Evolutionary conservation across 2,329 filamentous ascomycete genomes (phyloP).

Genomic region (Cercospora sojina): DNA sequence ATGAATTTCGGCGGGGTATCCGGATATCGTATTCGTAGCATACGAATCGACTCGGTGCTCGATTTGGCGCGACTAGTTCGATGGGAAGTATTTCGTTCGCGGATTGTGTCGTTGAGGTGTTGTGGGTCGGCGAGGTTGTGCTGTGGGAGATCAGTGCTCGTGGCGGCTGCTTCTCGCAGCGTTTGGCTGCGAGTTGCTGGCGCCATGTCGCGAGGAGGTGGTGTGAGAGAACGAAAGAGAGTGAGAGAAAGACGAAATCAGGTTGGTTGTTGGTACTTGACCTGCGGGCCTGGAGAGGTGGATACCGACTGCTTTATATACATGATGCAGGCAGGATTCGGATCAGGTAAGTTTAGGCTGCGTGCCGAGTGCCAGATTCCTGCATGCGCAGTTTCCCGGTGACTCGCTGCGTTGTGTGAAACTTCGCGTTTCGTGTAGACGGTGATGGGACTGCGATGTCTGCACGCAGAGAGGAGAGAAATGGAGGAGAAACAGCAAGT

Average conservation of each 20-base stretch:
- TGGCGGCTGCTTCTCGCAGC: slow-evolving; percentile 17
- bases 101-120: slow-evolving; percentile 3
- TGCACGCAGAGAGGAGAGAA: not conserved
- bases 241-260: not conserved
- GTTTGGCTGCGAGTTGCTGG: slow-evolving; percentile 17
- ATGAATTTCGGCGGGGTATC: slow-evolving; percentile 31
- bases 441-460: not conserved
- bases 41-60: not conserved
- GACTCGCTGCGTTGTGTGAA: not conserved
- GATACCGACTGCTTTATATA: slow-evolving; percentile 4
- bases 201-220: slow-evolving; percentile 10
- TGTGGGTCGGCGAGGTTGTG: slow-evolving; percentile 13
- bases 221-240: not conserved
- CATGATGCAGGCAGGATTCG: slow-evolving; percentile 6
- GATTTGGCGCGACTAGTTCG: not conserved
- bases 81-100: not conserved
- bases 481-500: not conserved
- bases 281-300: slow-evolving; percentile 5
- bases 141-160: slow-evolving; percentile 17
- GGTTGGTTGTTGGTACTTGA: slow-evolving; percentile 2
- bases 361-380: not conserved
- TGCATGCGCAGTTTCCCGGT: not conserved
- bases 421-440: not conserved
- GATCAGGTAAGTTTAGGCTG: slow-evolving; percentile 2
- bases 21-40: slow-evolving; percentile 11